phyloP scores from a whole-genome alignment of 192 early-diverging fungal genomes.

The Coemansia pectinata region DNA sequence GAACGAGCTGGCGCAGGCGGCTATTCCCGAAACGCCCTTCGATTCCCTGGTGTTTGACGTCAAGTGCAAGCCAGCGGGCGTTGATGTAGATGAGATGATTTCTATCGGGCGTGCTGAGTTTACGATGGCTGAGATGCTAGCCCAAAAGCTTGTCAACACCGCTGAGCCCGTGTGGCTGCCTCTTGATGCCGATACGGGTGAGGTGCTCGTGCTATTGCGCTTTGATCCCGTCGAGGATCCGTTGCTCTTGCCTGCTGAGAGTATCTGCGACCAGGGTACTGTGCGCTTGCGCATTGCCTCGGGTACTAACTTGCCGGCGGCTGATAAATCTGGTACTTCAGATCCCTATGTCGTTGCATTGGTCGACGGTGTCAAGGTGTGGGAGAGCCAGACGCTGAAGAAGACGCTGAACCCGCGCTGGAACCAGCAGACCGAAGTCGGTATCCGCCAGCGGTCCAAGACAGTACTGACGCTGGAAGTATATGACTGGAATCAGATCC shows the following conservation, averaged over 20 bases:
- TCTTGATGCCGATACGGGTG: slow-evolving; percentile 54
- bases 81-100: slow-evolving; percentile 48
- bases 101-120: slow-evolving; percentile 53
- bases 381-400: slow-evolving; percentile 69
- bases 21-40: slow-evolving; percentile 36
- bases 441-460: slow-evolving; percentile 59
- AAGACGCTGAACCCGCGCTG: slow-evolving; percentile 74
- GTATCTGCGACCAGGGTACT: slow-evolving; percentile 63
- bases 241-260: slow-evolving; percentile 47
- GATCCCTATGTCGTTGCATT: slow-evolving; percentile 73
- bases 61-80: slow-evolving; percentile 42
- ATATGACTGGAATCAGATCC: slow-evolving; percentile 81
- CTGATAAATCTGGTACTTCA: slow-evolving; percentile 69
- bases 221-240: slow-evolving; percentile 53
- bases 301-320: slow-evolving; percentile 64
- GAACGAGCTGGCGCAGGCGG: slow-evolving; percentile 49
- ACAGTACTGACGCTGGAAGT: slow-evolving; percentile 64
- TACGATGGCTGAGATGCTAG: slow-evolving; percentile 49
- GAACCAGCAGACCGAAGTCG: slow-evolving; percentile 65
- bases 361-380: slow-evolving; percentile 65
- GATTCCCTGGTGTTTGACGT: slow-evolving; percentile 45
- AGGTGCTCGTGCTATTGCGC: slow-evolving; percentile 54
- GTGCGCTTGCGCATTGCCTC: slow-evolving; percentile 62
- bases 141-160: slow-evolving; percentile 47
- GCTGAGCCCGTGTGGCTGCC: slow-evolving; percentile 54